Evolutionary conservation across 202 grass and related monocot genomes (phyloP).

Genomic region (Elaeis oleifera): DNA sequence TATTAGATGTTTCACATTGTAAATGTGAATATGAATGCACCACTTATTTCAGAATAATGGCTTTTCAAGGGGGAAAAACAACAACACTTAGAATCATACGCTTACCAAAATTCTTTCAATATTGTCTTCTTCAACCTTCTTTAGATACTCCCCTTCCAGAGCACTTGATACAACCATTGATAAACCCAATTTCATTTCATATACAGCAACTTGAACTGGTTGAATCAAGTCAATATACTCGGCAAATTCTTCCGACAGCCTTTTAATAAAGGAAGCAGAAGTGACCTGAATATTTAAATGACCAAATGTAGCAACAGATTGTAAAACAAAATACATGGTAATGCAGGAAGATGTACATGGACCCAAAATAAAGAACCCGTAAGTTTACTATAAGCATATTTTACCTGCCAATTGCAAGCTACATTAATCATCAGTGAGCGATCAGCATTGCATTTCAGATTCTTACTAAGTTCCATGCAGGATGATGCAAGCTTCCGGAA

Average conservation of each 20-base stretch:
- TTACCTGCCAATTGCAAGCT: constrained; percentile 82
- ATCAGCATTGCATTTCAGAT: constrained; percentile 33
- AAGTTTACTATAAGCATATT: constrained; percentile 11
- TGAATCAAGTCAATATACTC: constrained; percentile 85
- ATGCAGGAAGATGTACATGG: neutral
- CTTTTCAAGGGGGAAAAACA: no score
- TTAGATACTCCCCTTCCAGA: constrained; percentile 59
- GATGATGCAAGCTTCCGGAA: constrained; percentile 47
- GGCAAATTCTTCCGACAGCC: constrained; percentile 65
- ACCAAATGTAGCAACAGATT: constrained; percentile 5
- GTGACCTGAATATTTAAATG: constrained; percentile 45
- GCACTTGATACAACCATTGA: constrained; percentile 59
- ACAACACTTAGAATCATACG: neutral
- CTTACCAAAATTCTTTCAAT: constrained; percentile 62
- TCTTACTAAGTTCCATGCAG: constrained; percentile 35
- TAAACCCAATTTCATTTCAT: constrained; percentile 97
- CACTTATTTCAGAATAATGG: no score
- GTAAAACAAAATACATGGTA: constrained; percentile 5
- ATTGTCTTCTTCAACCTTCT: constrained; percentile 47
- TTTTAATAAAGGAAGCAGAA: constrained; percentile 57
- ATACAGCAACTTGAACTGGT: constrained; percentile 89
- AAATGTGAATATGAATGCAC: no score
- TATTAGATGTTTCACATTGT: no score
- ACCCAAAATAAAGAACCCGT: constrained; percentile 6
- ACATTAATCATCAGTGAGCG: constrained; percentile 44